phyloP scores from a whole-genome alignment of 805 yeast genomes.

The Candida quercuum region DNA sequence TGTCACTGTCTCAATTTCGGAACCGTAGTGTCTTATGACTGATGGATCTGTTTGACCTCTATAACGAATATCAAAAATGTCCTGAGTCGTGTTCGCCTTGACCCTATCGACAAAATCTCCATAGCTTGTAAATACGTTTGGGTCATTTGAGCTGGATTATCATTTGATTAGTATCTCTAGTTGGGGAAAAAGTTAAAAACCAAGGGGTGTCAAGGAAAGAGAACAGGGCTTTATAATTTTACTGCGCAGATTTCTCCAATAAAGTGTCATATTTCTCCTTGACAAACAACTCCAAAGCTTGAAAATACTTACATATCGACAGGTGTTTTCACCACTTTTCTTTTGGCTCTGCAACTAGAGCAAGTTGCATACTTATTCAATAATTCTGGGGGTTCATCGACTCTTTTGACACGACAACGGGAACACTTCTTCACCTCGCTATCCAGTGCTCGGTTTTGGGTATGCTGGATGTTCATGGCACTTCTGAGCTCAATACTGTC shows the following conservation, averaged over 20 bases:
- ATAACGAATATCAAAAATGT: conserved; percentile 31
- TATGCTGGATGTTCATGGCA: no score
- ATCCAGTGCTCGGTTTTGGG: not conserved
- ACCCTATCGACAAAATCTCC: conserved; percentile 28
- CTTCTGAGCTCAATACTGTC: not conserved
- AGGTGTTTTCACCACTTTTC: conserved; percentile 27
- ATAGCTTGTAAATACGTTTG: conserved; percentile 30
- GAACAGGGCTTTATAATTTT: no score
- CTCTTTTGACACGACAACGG: conserved; percentile 36
- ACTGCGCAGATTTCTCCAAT: no score
- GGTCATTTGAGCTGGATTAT: conserved; percentile 2
- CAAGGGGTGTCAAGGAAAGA: no score
- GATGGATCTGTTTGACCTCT: conserved; percentile 26
- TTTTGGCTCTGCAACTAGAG: conserved; percentile 31
- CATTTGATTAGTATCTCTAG: no score
- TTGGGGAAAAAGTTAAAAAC: no score
- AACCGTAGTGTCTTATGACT: conserved; percentile 29
- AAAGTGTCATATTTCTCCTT: no score
- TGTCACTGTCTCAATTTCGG: conserved; percentile 26
- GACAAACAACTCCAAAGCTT: no score
- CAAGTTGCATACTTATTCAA: conserved; percentile 39
- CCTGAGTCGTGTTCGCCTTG: conserved; percentile 29
- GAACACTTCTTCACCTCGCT: conserved; percentile 32
- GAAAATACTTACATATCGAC: conserved; percentile 8
- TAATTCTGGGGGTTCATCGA: conserved; percentile 27